Conservation (phyloP, 2,329 filamentous ascomycete genomes). For the Aspergillus calidoustus region DNA sequence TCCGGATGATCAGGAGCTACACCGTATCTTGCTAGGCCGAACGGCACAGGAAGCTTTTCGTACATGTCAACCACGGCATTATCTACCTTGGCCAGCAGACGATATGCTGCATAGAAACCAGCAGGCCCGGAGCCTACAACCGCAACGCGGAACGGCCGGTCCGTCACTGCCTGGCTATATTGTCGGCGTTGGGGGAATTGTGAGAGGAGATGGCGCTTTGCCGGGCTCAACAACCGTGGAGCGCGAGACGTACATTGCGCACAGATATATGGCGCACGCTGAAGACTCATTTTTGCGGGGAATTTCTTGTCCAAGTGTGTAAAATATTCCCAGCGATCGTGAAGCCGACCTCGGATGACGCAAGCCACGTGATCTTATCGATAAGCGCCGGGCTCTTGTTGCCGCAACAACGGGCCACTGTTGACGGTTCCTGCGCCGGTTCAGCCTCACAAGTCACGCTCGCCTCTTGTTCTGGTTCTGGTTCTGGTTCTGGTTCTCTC, state of each 20-base stretch:
- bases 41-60: conserved; percentile 89
- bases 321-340: background rate
- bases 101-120: conserved; percentile 91
- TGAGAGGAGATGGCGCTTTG: conserved; percentile 4
- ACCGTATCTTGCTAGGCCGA: conserved; percentile 88
- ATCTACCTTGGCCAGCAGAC: conserved; percentile 76
- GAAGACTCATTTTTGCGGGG: conserved; percentile 30
- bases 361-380: conserved; percentile 13
- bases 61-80: conserved; percentile 90
- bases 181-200: conserved; percentile 28
- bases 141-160: conserved; percentile 74
- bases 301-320: background rate
- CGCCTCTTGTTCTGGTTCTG: background rate
- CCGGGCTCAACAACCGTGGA: conserved; percentile 12
- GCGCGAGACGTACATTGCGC: conserved; percentile 34
- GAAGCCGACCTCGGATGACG: conserved; percentile 7
- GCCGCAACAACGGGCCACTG: conserved; percentile 22
- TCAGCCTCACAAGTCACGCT: conserved; percentile 3
- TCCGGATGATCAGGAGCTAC: conserved; percentile 99
- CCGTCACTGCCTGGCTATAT: conserved; percentile 38
- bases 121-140: conserved; percentile 93
- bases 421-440: conserved; percentile 19
- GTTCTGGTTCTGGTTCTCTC: conserved; percentile 11
- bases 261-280: conserved; percentile 33
- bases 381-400: background rate